A percentile compares a stretch with the other conserved stretches of the same genome.
Conservation (phyloP, 2,329 filamentous ascomycete genomes). For the Byssochlamys sp. region DNA sequence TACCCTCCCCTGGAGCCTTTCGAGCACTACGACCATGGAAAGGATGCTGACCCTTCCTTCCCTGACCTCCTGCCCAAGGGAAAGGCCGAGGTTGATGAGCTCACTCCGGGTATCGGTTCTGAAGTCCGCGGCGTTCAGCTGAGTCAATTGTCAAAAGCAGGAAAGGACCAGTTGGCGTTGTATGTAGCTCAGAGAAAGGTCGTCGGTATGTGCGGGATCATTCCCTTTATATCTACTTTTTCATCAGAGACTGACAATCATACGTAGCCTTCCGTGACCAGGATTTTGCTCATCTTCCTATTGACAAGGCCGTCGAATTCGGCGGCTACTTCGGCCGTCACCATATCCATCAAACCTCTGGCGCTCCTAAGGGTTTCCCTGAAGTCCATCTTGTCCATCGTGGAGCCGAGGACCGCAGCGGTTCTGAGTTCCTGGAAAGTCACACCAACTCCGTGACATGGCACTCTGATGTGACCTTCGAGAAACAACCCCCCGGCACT, state of each 20-base stretch:
- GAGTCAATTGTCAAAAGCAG: conserved; percentile 55
- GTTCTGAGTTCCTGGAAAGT: conserved; percentile 54
- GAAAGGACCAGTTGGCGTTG: conserved; percentile 64
- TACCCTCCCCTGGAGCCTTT: conserved; percentile 57
- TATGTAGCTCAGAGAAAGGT: conserved; percentile 50
- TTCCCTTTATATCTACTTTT: background rate
- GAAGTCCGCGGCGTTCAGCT: conserved; percentile 64
- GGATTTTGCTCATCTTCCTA: conserved; percentile 61
- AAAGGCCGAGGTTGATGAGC: conserved; percentile 42
- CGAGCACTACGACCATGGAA: conserved; percentile 64
- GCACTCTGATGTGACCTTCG: conserved; percentile 84
- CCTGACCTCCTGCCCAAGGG: conserved; percentile 53
- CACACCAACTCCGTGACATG: conserved; percentile 74
- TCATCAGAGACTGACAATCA: background rate
- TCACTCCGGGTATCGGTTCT: conserved; percentile 65
- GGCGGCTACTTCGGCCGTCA: conserved; percentile 70
- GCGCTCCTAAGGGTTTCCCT: conserved; percentile 62
- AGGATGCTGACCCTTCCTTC: conserved; percentile 61
- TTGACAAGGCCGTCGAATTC: conserved; percentile 58
- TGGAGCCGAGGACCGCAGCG: conserved; percentile 53
- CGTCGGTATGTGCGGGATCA: conserved; percentile 41
- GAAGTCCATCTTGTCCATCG: conserved; percentile 73
- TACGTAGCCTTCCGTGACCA: conserved; percentile 59
- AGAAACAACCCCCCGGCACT: conserved; percentile 77
- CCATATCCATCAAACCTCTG: conserved; percentile 72